These are phyloP conservation scores for Xylaria sp. DNA, from an alignment of 2,329 filamentous ascomycete genomes.

Conservation along the genomic window DNA sequence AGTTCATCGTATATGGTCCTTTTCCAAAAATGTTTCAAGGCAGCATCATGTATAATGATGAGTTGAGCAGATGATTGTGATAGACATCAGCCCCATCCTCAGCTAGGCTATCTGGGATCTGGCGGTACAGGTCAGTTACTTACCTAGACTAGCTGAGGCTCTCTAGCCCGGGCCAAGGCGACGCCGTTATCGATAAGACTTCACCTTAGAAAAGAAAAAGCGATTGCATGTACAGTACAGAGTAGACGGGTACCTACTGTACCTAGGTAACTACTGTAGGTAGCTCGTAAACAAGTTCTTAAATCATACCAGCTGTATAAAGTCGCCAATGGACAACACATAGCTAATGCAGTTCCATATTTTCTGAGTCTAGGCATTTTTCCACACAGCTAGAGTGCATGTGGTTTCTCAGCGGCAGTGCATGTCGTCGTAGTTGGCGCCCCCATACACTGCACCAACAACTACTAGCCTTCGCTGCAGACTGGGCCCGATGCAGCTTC, in stretches of 20 bases:
- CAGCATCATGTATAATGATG: background rate
- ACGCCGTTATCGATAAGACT: conserved; percentile 36
- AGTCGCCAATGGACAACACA: no score
- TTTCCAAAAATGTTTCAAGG: background rate
- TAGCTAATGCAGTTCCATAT: background rate
- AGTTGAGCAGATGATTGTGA: background rate
- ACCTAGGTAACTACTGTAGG: no score
- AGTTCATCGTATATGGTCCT: background rate
- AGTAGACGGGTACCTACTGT: no score
- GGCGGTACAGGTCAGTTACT: background rate
- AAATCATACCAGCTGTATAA: no score
- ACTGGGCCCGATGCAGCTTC: conserved; percentile 30
- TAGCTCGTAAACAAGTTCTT: no score
- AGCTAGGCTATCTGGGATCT: background rate
- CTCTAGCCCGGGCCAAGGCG: no score
- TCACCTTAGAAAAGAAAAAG: background rate
- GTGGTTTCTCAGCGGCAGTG: conserved; percentile 28
- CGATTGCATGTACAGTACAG: background rate
- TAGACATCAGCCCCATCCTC: background rate
- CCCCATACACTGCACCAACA: conserved; percentile 24
- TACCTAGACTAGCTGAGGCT: no score
- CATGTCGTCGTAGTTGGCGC: conserved; percentile 34
- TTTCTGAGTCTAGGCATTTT: background rate
- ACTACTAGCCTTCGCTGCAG: conserved; percentile 6
- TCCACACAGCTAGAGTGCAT: conserved; percentile 29